Percentiles rank a stretch among this genome's conserved stretches.
Evolutionary conservation across 2,329 filamentous ascomycete species (phyloP).

Genomic region (Aotearoamyces nothofagi): DNA sequence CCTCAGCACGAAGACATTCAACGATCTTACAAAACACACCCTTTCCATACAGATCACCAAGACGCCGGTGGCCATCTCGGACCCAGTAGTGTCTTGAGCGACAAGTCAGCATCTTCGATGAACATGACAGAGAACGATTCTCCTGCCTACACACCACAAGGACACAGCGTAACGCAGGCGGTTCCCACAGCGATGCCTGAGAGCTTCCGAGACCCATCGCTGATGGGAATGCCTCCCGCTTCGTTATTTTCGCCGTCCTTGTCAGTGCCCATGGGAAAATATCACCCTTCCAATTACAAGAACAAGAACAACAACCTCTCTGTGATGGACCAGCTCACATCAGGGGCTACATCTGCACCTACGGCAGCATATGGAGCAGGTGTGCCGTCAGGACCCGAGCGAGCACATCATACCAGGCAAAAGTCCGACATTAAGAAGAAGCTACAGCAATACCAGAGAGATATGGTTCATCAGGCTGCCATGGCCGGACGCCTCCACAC

Average conservation of each 20-base stretch:
- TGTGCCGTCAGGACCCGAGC: slow-evolving; percentile 15
- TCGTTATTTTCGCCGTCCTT: slow-evolving; percentile 2
- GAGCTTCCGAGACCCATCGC: too few species aligned
- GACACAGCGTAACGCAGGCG: background rate
- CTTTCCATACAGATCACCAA: slow-evolving; percentile 3
- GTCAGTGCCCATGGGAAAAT: slow-evolving; percentile 40
- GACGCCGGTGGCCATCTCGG: too few species aligned
- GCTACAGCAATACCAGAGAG: slow-evolving; percentile 41
- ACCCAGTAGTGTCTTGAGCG: too few species aligned
- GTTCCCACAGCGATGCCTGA: background rate
- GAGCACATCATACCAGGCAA: slow-evolving; percentile 22
- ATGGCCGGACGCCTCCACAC: slow-evolving; percentile 24
- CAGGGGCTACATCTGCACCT: slow-evolving; percentile 7
- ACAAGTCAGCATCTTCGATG: background rate
- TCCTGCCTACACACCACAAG: background rate
- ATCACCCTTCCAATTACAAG: slow-evolving; percentile 48
- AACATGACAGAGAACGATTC: background rate
- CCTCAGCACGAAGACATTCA: slow-evolving; percentile 39
- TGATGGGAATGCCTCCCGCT: background rate
- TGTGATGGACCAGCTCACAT: slow-evolving; percentile 11
- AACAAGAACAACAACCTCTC: slow-evolving; percentile 13
- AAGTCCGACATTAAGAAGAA: slow-evolving; percentile 33
- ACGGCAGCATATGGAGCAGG: slow-evolving; percentile 18
- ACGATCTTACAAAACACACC: slow-evolving; percentile 20
- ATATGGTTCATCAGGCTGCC: slow-evolving; percentile 43